Evolutionary conservation across 805 yeast species (phyloP).

Genomic region (Suhomyces faveliae): DNA sequence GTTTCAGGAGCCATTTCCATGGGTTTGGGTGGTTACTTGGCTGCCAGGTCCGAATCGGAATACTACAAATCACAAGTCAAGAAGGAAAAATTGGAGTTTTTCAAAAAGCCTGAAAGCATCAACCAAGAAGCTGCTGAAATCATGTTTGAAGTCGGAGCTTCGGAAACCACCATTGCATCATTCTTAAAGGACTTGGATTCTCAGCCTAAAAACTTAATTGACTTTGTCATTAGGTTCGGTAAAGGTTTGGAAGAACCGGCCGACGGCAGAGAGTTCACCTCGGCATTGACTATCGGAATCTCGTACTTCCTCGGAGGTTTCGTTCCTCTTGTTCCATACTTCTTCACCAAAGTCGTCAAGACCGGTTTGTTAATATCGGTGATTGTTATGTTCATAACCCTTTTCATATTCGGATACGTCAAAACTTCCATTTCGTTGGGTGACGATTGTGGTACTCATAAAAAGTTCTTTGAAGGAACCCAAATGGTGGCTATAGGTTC

Average conservation of each 20-base stretch:
- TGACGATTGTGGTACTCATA: constrained; percentile 58
- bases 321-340: constrained; percentile 87
- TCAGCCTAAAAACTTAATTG: constrained; percentile 75
- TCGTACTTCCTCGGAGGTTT: constrained; percentile 92
- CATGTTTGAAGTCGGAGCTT: constrained; percentile 67
- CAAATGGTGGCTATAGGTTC: constrained; percentile 97
- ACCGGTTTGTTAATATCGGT: constrained; percentile 75
- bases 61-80: constrained; percentile 70
- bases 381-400: constrained; percentile 77
- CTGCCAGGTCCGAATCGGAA: constrained; percentile 86
- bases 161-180: constrained; percentile 68
- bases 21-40: constrained; percentile 97
- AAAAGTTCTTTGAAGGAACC: constrained; percentile 72
- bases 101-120: constrained; percentile 59
- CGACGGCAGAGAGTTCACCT: constrained; percentile 81
- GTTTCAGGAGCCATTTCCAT: constrained; percentile 96
- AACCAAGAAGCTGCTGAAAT: constrained; percentile 82
- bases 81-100: constrained; percentile 66
- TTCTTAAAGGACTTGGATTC: constrained; percentile 78
- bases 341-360: constrained; percentile 72
- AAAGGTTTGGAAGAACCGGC: constrained; percentile 96
- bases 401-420: constrained; percentile 81
- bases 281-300: constrained; percentile 87
- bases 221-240: constrained; percentile 83
- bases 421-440: constrained; percentile 88